Evolutionary conservation across 1,284 basidiomycete species (phyloP).

Genomic region (Tremellales sp.): DNA sequence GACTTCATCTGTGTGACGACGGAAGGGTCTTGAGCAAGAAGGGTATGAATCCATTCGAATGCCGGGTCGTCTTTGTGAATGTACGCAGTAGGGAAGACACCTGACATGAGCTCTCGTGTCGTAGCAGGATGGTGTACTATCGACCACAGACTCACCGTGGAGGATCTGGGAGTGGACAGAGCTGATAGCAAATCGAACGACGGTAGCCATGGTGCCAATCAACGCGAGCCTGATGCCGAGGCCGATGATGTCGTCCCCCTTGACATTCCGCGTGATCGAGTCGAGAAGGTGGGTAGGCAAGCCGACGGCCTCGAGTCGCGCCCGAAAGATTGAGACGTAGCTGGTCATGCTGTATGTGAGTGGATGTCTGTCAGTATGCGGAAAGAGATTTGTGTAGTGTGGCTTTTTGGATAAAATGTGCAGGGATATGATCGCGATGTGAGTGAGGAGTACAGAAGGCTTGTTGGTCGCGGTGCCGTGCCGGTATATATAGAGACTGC

Average conservation of each 20-base stretch:
- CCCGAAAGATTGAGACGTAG: not conserved
- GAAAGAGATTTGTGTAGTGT: too few relatives aligned
- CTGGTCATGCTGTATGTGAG: not conserved
- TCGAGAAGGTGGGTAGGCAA: not conserved
- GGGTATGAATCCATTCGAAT: constrained; percentile 26
- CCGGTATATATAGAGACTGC: too few relatives aligned
- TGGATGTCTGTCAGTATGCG: too few relatives aligned
- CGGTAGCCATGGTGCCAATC: not conserved
- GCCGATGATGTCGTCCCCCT: not conserved
- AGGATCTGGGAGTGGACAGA: not conserved
- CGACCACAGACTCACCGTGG: not conserved
- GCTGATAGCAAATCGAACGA: too few relatives aligned
- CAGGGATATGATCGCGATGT: too few relatives aligned
- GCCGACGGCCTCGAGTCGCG: not conserved
- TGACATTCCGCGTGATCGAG: not conserved
- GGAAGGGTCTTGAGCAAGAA: constrained; percentile 21
- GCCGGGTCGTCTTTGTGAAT: constrained; percentile 17
- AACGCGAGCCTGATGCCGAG: not conserved
- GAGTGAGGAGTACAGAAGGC: too few relatives aligned
- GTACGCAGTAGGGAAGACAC: constrained; percentile 21
- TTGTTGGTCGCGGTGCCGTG: too few relatives aligned
- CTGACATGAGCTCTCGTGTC: constrained; percentile 1
- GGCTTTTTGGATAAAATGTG: too few relatives aligned
- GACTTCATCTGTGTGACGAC: constrained; percentile 20
- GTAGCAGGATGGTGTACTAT: not conserved